These are phyloP conservation scores for Aspergillus brasiliensis DNA, from an alignment of 2,329 filamentous ascomycete genomes.

Conservation along the genomic window DNA sequence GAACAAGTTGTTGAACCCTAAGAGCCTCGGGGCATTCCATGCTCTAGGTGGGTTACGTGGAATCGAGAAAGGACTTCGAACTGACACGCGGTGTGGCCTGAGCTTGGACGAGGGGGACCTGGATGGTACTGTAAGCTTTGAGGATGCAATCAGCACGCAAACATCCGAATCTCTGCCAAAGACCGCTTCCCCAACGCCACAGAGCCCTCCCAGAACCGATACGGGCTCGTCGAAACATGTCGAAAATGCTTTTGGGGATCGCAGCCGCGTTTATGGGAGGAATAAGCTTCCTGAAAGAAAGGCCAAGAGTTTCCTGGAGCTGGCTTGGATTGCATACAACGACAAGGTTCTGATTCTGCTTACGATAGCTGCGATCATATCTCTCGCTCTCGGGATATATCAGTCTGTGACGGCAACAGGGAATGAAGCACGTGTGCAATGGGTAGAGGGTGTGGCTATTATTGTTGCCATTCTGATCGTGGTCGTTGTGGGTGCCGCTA, in stretches of 20 bases:
- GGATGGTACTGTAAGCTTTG: slow-evolving; percentile 67
- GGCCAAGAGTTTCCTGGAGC: slow-evolving; percentile 67
- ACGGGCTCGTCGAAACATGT: slow-evolving; percentile 24
- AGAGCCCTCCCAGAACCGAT: slow-evolving; percentile 12
- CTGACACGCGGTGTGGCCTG: slow-evolving; percentile 65
- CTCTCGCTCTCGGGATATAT: slow-evolving; percentile 73
- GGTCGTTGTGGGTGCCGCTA: slow-evolving; percentile 73
- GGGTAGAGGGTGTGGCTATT: slow-evolving; percentile 81
- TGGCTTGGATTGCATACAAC: slow-evolving; percentile 80
- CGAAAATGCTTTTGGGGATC: slow-evolving; percentile 58
- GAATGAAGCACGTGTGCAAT: slow-evolving; percentile 64
- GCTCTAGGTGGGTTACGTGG: slow-evolving; percentile 73
- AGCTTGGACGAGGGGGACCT: slow-evolving; percentile 68
- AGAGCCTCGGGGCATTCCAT: slow-evolving; percentile 73
- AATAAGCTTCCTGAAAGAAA: slow-evolving; percentile 70
- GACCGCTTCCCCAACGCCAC: slow-evolving; percentile 24
- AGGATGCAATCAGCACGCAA: slow-evolving; percentile 55
- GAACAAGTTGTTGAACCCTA: slow-evolving; percentile 77
- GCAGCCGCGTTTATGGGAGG: slow-evolving; percentile 69
- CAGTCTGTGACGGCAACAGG: slow-evolving; percentile 65
- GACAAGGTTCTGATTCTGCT: slow-evolving; percentile 77
- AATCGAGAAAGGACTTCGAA: slow-evolving; percentile 71
- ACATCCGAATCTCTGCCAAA: slow-evolving; percentile 30
- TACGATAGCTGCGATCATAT: slow-evolving; percentile 71
- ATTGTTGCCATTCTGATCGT: slow-evolving; percentile 76